Conservation (phyloP, 495 filamentous ascomycete genomes). For the Xylaria palmicola region DNA sequence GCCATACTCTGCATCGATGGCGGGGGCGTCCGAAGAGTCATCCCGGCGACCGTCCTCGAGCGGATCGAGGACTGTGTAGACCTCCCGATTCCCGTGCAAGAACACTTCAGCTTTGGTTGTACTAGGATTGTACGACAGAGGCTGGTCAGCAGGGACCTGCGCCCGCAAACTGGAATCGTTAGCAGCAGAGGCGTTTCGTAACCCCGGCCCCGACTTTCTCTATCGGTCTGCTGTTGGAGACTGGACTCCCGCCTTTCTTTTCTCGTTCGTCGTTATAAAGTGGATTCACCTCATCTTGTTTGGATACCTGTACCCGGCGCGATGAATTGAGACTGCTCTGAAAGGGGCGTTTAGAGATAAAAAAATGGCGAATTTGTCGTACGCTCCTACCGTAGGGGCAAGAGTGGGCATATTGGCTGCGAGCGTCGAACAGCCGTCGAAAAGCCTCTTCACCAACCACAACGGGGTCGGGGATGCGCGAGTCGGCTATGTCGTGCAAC, state of each 20-base stretch:
- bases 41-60: neutral
- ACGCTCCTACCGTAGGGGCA: neutral
- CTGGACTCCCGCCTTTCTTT: neutral
- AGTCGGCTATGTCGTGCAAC: neutral
- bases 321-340: neutral
- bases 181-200: neutral
- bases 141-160: neutral
- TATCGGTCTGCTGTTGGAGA: too few species aligned
- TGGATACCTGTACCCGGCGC: neutral
- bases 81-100: neutral
- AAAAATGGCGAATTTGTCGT: neutral
- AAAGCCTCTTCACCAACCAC: constrained; percentile 1
- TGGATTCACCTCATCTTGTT: neutral
- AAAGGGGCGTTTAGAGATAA: neutral
- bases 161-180: neutral
- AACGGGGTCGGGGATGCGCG: neutral
- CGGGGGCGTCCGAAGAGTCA: neutral
- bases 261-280: neutral
- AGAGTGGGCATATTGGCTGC: constrained; percentile 3
- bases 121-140: neutral
- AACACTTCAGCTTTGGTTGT: constrained; percentile 1
- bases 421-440: neutral
- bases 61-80: neutral
- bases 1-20: constrained; percentile 1
- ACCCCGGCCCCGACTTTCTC: neutral